Evolutionary conservation across 768 basidiomycete species (phyloP).

Genomic region (Boletus pseudo-olivaceus): DNA sequence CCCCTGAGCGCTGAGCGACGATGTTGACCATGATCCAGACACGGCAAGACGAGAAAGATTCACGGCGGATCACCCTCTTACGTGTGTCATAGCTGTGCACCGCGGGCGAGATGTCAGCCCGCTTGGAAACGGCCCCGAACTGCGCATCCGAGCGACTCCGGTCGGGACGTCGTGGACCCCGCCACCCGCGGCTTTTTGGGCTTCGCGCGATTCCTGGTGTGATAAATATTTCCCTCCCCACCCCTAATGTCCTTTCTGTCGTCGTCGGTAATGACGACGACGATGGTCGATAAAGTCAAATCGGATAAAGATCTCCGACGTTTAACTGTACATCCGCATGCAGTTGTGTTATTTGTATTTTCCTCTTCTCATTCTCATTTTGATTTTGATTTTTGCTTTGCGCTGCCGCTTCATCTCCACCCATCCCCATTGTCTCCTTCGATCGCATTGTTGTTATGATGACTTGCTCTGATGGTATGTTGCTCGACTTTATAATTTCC

Average conservation of each 20-base stretch:
- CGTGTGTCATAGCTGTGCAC: slow-evolving; percentile 26
- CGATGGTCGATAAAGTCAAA: neutral
- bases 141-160: slow-evolving; percentile 4
- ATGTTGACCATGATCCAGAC: slow-evolving; percentile 14
- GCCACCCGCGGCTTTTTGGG: slow-evolving; percentile 6
- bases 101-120: slow-evolving; percentile 13
- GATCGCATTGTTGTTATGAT: neutral
- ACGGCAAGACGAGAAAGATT: slow-evolving; percentile 29
- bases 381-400: too few relatives aligned
- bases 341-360: neutral
- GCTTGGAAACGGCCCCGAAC: slow-evolving; percentile 23
- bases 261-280: too few relatives aligned
- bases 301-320: neutral
- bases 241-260: neutral
- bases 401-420: neutral
- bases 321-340: neutral
- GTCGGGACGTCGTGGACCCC: neutral
- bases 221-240: neutral
- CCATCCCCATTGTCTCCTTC: neutral
- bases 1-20: neutral
- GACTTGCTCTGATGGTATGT: too few relatives aligned
- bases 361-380: neutral
- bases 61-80: slow-evolving; percentile 31
- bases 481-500: neutral
- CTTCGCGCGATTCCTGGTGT: slow-evolving; percentile 10